Evolutionary conservation across 352 stramenopile species (phyloP), one percentile per base, ranked within the genome.

Genomic region (Phytophthora ramorum): DNA sequence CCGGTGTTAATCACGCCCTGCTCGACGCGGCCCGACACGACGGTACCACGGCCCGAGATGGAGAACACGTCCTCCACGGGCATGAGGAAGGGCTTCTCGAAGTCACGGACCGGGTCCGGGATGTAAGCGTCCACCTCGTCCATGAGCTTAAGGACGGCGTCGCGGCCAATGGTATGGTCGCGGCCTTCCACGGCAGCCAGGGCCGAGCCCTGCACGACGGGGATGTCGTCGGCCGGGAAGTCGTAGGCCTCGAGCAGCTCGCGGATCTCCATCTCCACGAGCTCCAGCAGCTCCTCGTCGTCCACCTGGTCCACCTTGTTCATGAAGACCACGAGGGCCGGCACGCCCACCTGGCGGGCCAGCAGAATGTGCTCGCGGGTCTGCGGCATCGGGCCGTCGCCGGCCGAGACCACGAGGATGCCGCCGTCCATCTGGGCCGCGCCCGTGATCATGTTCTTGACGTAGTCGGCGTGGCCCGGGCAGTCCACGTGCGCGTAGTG

Each of bases 371-470:
- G 97, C 76, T 99, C 96, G 48, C 96, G 84, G 0, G 97, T 99
- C 78, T 99, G 97, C 4, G 95, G 96, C 63, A 76, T 73, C 2
- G 63, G 63, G 14, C 68, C 68, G n/a, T 73, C 68, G 3, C 95
- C 97, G 32, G 96, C 95, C 16, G 95, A 96, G 6, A 97, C 88
- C 26, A 97, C 90, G 26, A 97, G 70, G 69, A 97, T 97, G 47
- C 61, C 90, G 52, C 96, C 94, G 69, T 99, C 96, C 95, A 98
- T 98, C 79, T 99, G 96, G 14, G 96, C 95, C 8, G 97, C 95
- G 26, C 96, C 96, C 5, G 97, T 99, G 78, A 99, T 99, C 96
- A 99, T 99, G 76, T 99, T 99, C 83, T 99, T 99, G 3, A 76
- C 63, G 58, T 73, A 76, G 22, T 76, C 69, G 12, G 63, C 63